Evolutionary conservation across 2,329 filamentous ascomycete genomes (phyloP), one percentile per base, ranked within the genome.

Genomic region (Aspergillus alliaceus): DNA sequence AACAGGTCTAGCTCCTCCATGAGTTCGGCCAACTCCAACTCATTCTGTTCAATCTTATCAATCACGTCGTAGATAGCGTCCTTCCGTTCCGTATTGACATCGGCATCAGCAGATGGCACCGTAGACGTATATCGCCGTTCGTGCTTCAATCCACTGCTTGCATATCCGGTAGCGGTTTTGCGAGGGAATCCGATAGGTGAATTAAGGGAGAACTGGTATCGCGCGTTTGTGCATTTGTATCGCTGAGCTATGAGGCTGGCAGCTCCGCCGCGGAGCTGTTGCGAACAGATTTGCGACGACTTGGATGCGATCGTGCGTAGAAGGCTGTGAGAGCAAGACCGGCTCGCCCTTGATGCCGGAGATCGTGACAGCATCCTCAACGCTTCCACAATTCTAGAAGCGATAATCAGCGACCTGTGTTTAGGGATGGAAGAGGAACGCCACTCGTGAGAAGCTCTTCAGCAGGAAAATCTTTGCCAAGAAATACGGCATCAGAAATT

Each of bases 11-110:
- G 29, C 3, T 75, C 70, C n/a, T 75, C 64, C 57, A 76, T 64
- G 11, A 74, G 56, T 27, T 69, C 62, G 6, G 69, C 66, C 37
- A 77, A 62, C 25, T 70, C 68, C 20, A 66, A 66, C 42, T 77
- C 74, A 31, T 69, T 70, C 15, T 71, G 56, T 29, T 72, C 68
- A 58, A 77, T 75, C 48, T 65, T 67, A 48, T 77, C 74, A 42
- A 77, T 69, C 54, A 77, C 55, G 20, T 44, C 60, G 54, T 72
- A 75, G 50, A 77, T 64, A 11, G 63, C 62, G 39, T 71, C 70
- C 57, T 70, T 70, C 24, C 64, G 61, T 37, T 62, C 60, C 34
- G 60, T 53, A 27, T 61, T 53, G 20, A 59, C 50, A 29, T 60
- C 57, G 29, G 44, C 51, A 37, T 66, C 60, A 27, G 59, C 55